Base-by-base conservation (phyloP, 2,329 filamentous ascomycete species). In the Penicillium sp. region DNA sequence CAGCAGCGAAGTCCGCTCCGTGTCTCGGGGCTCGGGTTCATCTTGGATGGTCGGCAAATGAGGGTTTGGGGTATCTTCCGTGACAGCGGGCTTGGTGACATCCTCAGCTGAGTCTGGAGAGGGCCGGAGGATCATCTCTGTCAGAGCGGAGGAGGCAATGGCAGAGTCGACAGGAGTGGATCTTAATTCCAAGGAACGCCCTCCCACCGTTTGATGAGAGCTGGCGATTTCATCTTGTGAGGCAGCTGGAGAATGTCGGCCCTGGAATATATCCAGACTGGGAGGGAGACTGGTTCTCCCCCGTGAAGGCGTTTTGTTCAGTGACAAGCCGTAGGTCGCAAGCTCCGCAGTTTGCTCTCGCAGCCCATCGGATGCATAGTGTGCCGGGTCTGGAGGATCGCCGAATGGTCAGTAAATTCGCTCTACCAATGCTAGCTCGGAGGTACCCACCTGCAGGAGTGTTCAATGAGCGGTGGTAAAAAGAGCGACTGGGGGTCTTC, bases 331-430 rank as follows among this genome's bases (percentile, higher is more conserved):
- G 68, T 92, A 90, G 16, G 84, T 90, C 39, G 91, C 91, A 50
- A 96, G 79, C 72, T 95, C 90, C 46, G 90, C 89, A 2, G 91
- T 95, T 67, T 94, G 87, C 72, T 94, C 87, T 57, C 91, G 87
- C 36, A 96, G 87, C 58, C 85, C 88, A 53, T 86, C 84, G 30
- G 80, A 81, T 35, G 89, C 88, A 70, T 89, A 89, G 62, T 89
- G 83, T 16, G 84, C 81, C 61, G 83, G 87, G 66, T 92, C 88
- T 72, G 82, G 67, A 16, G 79, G 35, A 74, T 79, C 16, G 82
- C 57, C 38, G 24, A 51, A 35, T 49, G 53, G 57, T 69, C 58
- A 67, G 59, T 51, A 54, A 51, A 50, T 53, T 39, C 43, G 36
- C 49, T 31, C 27, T 44, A 22, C 24, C 14, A 24, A 44, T 16